Percentiles rank a stretch among this genome's conserved stretches.
Conservation (phyloP, 2,329 filamentous ascomycete genomes). For the Aureobasidium namibiae region DNA sequence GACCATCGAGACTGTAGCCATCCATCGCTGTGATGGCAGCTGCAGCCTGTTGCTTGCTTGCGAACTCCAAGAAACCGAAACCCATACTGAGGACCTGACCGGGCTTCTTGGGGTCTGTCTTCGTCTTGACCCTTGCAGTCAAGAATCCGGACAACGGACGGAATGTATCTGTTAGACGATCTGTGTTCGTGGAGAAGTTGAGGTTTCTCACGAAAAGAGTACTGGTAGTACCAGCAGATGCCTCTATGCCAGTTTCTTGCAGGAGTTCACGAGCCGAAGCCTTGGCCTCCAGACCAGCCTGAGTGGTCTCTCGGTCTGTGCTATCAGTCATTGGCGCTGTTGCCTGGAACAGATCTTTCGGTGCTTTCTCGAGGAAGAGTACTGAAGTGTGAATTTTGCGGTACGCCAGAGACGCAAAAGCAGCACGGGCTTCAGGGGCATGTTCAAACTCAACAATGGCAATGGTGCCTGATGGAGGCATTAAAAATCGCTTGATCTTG, state of each 20-base stretch:
- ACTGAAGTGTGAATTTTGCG: slow-evolving; percentile 85
- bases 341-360: slow-evolving; percentile 64
- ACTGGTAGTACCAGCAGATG: slow-evolving; percentile 46
- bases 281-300: slow-evolving; percentile 39
- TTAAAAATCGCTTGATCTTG: slow-evolving; percentile 69
- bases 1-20: slow-evolving; percentile 75
- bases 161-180: slow-evolving; percentile 69
- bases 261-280: slow-evolving; percentile 62
- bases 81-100: slow-evolving; percentile 91
- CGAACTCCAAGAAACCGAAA: slow-evolving; percentile 91
- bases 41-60: slow-evolving; percentile 65
- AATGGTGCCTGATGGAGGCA: slow-evolving; percentile 88
- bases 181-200: slow-evolving; percentile 79
- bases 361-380: slow-evolving; percentile 88
- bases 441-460: slow-evolving; percentile 86
- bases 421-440: slow-evolving; percentile 68
- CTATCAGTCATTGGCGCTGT: slow-evolving; percentile 21
- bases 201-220: slow-evolving; percentile 91
- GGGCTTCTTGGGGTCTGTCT: slow-evolving; percentile 82
- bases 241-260: slow-evolving; percentile 39
- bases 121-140: slow-evolving; percentile 85
- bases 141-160: slow-evolving; percentile 77
- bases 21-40: slow-evolving; percentile 81
- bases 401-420: slow-evolving; percentile 80
- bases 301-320: slow-evolving; percentile 25